Percentiles rank a stretch among this genome's conserved stretches.
phyloP scores from a whole-genome alignment of 192 early-diverging fungal species.

The Gaertneriomyces semiglobifer region DNA sequence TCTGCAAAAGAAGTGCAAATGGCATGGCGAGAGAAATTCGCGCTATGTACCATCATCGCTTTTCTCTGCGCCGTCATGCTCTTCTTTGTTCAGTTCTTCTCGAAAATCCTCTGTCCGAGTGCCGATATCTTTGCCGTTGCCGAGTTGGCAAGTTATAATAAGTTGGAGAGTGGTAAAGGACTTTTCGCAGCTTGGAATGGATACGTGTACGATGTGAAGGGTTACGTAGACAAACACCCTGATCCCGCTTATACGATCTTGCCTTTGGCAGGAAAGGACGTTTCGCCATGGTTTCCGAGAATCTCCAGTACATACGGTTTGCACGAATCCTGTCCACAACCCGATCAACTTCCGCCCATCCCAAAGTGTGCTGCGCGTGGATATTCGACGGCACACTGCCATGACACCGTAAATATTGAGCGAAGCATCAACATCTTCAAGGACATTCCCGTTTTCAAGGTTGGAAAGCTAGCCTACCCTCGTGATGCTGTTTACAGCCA shows the following conservation, averaged over 20 bases:
- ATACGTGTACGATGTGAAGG: constrained; percentile 43
- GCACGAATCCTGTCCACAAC: neutral
- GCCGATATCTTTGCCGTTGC: constrained; percentile 23
- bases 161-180: constrained; percentile 2
- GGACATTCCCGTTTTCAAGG: constrained; percentile 26
- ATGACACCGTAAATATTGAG: constrained; percentile 30
- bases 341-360: neutral
- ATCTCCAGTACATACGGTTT: constrained; percentile 24
- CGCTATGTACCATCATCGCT: constrained; percentile 81
- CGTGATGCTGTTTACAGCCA: constrained; percentile 56
- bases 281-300: constrained; percentile 37
- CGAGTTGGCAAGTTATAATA: constrained; percentile 33
- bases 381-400: constrained; percentile 33
- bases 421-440: constrained; percentile 31
- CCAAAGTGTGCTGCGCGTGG: neutral
- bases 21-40: constrained; percentile 98
- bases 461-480: constrained; percentile 36
- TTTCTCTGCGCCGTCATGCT: constrained; percentile 74
- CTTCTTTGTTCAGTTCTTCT: constrained; percentile 66
- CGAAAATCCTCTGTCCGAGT: constrained; percentile 53
- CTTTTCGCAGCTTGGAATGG: constrained; percentile 44
- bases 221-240: constrained; percentile 29
- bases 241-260: constrained; percentile 32
- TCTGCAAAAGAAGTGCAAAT: constrained; percentile 70
- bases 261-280: constrained; percentile 34